phyloP scores from a whole-genome alignment of 371 early-diverging fungal species.

The Rhizopus delemar region DNA sequence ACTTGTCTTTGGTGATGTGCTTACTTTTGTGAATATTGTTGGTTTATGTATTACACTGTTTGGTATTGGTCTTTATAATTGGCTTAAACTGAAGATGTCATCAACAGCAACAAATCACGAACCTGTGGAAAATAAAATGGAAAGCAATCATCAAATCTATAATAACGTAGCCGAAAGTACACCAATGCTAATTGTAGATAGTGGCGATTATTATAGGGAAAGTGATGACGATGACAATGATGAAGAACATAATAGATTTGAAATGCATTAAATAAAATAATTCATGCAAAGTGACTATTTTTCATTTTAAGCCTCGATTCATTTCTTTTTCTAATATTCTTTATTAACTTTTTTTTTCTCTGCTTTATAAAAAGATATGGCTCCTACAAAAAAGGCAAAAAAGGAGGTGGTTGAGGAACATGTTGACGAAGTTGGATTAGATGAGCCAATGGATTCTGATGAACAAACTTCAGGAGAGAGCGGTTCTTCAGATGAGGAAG shows the following conservation, averaged over 20 bases:
- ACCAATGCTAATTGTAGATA: constrained; percentile 45
- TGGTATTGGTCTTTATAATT: constrained; percentile 74
- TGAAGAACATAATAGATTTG: background rate
- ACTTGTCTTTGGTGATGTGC: constrained; percentile 72
- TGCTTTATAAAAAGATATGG: background rate
- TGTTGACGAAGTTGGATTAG: constrained; percentile 10
- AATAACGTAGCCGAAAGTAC: constrained; percentile 54
- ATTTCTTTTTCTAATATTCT: background rate
- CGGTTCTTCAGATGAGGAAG: constrained; percentile 13
- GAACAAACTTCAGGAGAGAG: background rate
- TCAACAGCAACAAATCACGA: constrained; percentile 7
- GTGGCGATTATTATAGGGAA: constrained; percentile 18
- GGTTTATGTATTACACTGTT: constrained; percentile 72
- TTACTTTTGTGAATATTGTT: constrained; percentile 65
- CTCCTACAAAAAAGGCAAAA: constrained; percentile 5
- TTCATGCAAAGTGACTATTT: constrained; percentile 3
- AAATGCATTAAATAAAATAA: constrained; percentile 1
- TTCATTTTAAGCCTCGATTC: constrained; percentile 3
- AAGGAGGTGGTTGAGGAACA: constrained; percentile 13
- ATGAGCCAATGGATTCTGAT: constrained; percentile 15
- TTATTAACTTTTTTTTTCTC: background rate
- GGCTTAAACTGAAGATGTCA: constrained; percentile 42
- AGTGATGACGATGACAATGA: constrained; percentile 13
- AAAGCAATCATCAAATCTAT: constrained; percentile 25
- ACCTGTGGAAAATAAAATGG: constrained; percentile 2